Evolutionary conservation across 805 yeast species (phyloP).

Genomic region (Wickerhamiella azyma): DNA sequence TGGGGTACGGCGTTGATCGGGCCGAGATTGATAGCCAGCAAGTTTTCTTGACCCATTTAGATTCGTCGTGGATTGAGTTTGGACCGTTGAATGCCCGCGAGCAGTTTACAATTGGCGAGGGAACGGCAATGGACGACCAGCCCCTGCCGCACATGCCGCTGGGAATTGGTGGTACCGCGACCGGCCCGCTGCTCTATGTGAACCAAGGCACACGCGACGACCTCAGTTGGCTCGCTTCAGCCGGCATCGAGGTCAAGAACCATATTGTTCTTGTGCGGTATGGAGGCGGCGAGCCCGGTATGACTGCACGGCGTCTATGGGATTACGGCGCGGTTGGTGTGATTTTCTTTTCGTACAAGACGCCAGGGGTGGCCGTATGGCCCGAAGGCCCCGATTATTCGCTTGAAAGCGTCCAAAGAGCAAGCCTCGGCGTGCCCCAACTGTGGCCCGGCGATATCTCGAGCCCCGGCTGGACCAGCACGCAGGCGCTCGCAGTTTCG

Average conservation of each 20-base stretch:
- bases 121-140: conserved; percentile 11
- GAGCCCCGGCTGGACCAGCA: conserved; percentile 61
- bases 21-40: conserved; percentile 39
- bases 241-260: conserved; percentile 31
- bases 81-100: conserved; percentile 2
- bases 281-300: conserved; percentile 38
- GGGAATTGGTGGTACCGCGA: conserved; percentile 42
- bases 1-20: conserved; percentile 39
- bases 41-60: conserved; percentile 57
- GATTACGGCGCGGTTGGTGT: conserved; percentile 47
- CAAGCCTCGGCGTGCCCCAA: conserved; percentile 32
- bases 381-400: conserved; percentile 27
- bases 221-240: conserved; percentile 25
- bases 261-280: conserved; percentile 48
- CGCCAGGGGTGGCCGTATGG: conserved; percentile 18
- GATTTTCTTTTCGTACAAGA: conserved; percentile 42
- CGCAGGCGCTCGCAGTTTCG: conserved; percentile 28
- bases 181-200: conserved; percentile 45
- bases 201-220: conserved; percentile 54
- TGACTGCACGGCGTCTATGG: conserved; percentile 43
- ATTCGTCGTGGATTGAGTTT: conserved; percentile 23
- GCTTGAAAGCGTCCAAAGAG: conserved; percentile 37
- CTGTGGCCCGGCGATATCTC: conserved; percentile 63
- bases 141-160: conserved; percentile 35
- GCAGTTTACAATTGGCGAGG: not conserved